Evolutionary conservation across 768 basidiomycete species (phyloP).

Genomic region (Boletus rubropictus): DNA sequence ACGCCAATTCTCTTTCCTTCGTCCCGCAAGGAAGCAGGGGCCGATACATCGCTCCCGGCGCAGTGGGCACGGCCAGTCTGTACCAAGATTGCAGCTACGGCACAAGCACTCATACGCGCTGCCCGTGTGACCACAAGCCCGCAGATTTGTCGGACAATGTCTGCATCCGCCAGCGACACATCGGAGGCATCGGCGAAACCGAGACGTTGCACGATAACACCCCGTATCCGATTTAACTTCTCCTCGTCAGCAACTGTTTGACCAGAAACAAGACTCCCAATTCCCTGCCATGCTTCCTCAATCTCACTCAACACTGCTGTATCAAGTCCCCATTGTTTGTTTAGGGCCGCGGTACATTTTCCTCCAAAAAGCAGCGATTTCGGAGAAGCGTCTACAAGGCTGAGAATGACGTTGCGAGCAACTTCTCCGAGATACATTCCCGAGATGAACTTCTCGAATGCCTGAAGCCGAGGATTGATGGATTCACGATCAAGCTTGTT

Average conservation of each 20-base stretch:
- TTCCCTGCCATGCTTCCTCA: constrained; percentile 67
- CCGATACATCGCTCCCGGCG: constrained; percentile 29
- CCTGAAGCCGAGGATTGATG: constrained; percentile 90
- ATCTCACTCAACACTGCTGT: constrained; percentile 86
- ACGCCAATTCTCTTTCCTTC: constrained; percentile 58
- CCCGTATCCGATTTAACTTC: constrained; percentile 51
- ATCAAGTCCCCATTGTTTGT: constrained; percentile 92
- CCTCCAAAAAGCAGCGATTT: constrained; percentile 75
- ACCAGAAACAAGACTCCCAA: constrained; percentile 29
- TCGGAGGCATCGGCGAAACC: constrained; percentile 46
- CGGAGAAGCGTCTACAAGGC: constrained; percentile 73
- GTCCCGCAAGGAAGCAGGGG: constrained; percentile 16
- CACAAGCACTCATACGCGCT: constrained; percentile 77
- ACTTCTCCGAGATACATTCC: constrained; percentile 99
- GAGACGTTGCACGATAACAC: constrained; percentile 57
- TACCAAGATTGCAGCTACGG: constrained; percentile 77
- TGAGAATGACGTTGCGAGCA: constrained; percentile 75
- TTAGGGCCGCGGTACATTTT: constrained; percentile 62
- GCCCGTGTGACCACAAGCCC: constrained; percentile 76
- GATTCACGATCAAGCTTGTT: constrained; percentile 88
- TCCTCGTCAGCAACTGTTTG: constrained; percentile 10
- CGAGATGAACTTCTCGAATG: constrained; percentile 97
- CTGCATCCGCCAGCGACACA: constrained; percentile 55
- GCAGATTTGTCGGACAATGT: constrained; percentile 80
- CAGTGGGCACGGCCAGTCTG: constrained; percentile 71